Evolutionary conservation across 2,329 filamentous ascomycete genomes (phyloP), one percentile per base, ranked within the genome.

Genomic region (Trichophyton benhamiae): DNA sequence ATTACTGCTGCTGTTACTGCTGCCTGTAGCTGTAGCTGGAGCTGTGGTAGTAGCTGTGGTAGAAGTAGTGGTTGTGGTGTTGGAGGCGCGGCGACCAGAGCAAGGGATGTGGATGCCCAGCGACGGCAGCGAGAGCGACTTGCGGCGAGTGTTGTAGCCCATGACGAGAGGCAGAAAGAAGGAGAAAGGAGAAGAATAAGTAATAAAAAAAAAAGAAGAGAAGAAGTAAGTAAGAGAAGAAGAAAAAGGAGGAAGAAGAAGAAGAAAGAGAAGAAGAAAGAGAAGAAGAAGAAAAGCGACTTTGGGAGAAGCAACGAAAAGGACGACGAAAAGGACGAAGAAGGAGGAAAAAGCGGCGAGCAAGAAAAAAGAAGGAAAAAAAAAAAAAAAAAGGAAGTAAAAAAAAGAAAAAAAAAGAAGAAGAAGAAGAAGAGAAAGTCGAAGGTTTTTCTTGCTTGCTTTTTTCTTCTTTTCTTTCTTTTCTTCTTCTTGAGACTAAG

Each of bases 71-170:
- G 33, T 8, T 69, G 87, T 83, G 66, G 88, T 86, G 66, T 78
- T 74, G 65, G 82, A 82, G 71, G 82, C 82, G 68, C 82, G 81
- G 67, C 79, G 76, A 65, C 78, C 72, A 71, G 41, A 44, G n/a
- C 82, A 80, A 61, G 84, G 84, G 60, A 96, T 81, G 70, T 94
- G 89, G 69, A 97, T 96, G 73, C 94, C 94, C 70, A 97, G 83
- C 67, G 91, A 95, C 63, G 90, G 88, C 71, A 97, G 81, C 65
- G 91, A 96, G 67, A 99, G 80, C 72, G 91, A 96, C 80, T 97
- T 97, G 76, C 91, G 87, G 77, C 92, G 88, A 68, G 92, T 97
- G 77, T 96, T 96, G 82, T 96, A 96, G 72, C 87, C 88, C 90
- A 96, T 96, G 70, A 68, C 77, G 69, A 57, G 61, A 62, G 62